Evolutionary conservation across 2,329 filamentous ascomycete species (phyloP), one percentile per base, ranked within the genome.

Genomic region (Rhexocercosporidium sp.): DNA sequence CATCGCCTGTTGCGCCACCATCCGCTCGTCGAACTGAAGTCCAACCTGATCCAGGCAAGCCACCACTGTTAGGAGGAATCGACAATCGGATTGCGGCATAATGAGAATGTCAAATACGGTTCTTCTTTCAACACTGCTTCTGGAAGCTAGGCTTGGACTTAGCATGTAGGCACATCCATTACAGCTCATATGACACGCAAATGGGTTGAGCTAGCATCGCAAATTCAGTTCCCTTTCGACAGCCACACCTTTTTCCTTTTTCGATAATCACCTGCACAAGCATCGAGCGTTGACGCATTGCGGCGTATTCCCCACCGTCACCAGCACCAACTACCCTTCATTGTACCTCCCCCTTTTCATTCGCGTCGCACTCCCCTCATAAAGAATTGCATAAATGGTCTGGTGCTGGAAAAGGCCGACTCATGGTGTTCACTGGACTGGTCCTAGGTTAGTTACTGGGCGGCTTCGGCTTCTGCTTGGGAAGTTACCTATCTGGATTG

Each of bases 1-100:
- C 71, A 20, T 74, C 72, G 46, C 72, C 72, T 25, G 64, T 64
- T n/a, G 61, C 29, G 29, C 67, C 70, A 27, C 65, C 68, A 44
- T 59, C 44, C 20, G 20, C 65, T 57, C 68, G 51, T 20, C 67
- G 63, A 51, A 63, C 22, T 53, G 70, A 69, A 8, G 51, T 25
- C 39, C 61, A 69, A 5, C 61, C 65, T 2, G 66, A 69, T 67
- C 66, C 65, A 31, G 68, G 61, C 25, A 68, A 67, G 27, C 69
- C 64, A 39, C 49, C 62, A 56, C 27, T 54, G 37, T 12, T 46
- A 34, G 27, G 29, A 49, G 66, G 56, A 9, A 14, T 51, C 31
- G 62, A 67, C 12, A 62, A 51, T 29, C 56, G 62, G 16, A 60
- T 67, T 9, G 39, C 39, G 51, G 57, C 57, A 9, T 67, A 39